Evolutionary conservation across 306 rosid species (phyloP).

Genomic region (Ormosia semicastrata): DNA sequence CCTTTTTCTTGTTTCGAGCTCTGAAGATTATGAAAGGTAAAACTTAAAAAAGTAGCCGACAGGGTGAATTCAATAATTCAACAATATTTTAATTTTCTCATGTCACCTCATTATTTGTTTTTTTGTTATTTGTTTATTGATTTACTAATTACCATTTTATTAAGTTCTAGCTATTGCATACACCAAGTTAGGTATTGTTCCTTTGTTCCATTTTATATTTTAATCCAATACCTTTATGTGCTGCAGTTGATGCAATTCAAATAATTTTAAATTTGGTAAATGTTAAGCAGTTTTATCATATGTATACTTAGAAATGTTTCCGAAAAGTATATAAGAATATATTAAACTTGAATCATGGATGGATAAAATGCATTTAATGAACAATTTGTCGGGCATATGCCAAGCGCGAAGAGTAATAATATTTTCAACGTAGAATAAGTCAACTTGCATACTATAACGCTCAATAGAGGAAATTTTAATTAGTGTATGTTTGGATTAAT

Average conservation of each 20-base stretch:
- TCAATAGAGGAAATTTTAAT: too few species aligned
- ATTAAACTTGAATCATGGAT: background rate
- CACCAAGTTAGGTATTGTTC: background rate
- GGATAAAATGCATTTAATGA: slow-evolving; percentile 3
- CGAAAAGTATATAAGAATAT: background rate
- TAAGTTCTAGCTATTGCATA: background rate
- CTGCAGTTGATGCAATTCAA: background rate
- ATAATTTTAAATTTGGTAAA: background rate
- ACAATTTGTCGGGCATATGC: background rate
- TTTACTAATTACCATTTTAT: background rate
- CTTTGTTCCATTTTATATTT: background rate
- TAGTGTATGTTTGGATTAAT: too few species aligned
- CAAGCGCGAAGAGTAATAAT: background rate
- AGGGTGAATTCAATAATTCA: slow-evolving; percentile 20
- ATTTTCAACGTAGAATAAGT: background rate
- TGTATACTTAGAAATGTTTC: background rate
- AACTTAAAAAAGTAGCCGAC: slow-evolving; percentile 12
- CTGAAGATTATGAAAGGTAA: slow-evolving; percentile 22
- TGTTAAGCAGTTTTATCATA: background rate
- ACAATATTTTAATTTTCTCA: background rate
- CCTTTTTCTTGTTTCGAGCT: slow-evolving; percentile 10
- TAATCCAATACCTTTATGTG: background rate
- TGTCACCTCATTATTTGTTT: background rate
- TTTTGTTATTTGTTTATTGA: background rate
- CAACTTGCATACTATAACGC: too few species aligned